Evolutionary conservation across 257 asterid genomes (phyloP), one percentile per base, ranked within the genome.

Genomic region (Rehmannia glutinosa): DNA sequence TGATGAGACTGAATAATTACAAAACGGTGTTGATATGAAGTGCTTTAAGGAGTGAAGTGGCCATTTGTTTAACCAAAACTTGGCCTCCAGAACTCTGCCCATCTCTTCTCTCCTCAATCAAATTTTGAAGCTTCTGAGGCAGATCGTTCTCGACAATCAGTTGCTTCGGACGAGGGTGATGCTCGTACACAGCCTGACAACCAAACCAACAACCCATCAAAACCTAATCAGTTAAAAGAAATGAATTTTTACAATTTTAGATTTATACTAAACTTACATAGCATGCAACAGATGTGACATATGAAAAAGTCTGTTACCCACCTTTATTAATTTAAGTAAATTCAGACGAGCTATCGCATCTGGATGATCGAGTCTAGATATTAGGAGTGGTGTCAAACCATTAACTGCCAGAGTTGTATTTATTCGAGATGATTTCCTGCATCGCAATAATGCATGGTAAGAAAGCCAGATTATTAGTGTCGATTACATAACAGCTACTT

Each of bases 11-110:
- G 35, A 27, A 50, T 32, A 43, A 42, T 86, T 73, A 94, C 84
- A 94, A 75, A 72, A 90, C 99, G 0, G 99, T 93, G 80, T 85
- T 90, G 75, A 94, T 88, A 65, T 94, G 96, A 58, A 94, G 99
- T 50, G 97, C 97, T 79, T 94, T 94, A 67, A 88, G 99, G 73
- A 94, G 82, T 38, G 98, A 94, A 45, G 99, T 94, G 1, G 99
- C 99, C 99, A 94, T 87, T 81, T 94, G 99, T 62, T 94, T 94
- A 27, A 94, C 99, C 81, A 94, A 73, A 58, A 94, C 99, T 82
- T 94, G 99, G 28, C 97, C 97, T 42, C 97, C 97, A 5, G 96
- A 94, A 76, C 90, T 91, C 76, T 87, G 97, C 30, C 99, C 99
- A 24, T 88, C 97, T 78, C 99, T 81, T 59, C 99, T 86, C 78